Conservation (phyloP, 345 rosid genomes). For the Corymbia maculata region DNA sequence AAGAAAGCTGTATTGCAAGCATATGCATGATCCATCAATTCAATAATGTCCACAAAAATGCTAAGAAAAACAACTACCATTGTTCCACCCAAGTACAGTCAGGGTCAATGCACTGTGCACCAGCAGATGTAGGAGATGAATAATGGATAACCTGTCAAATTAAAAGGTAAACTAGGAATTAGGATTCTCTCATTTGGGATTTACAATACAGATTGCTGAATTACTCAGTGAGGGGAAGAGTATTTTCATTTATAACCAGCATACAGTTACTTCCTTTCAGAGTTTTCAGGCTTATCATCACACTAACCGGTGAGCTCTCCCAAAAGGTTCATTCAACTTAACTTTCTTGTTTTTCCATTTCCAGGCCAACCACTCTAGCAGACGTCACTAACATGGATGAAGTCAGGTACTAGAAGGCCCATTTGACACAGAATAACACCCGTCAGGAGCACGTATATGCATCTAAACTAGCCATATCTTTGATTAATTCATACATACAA, state of each 20-base stretch:
- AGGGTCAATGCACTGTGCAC: slow-evolving; percentile 78
- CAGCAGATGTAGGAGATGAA: slow-evolving; percentile 78
- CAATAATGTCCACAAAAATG: neutral
- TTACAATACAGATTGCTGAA: neutral
- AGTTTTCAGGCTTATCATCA: neutral
- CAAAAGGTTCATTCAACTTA: neutral
- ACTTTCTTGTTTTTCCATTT: neutral
- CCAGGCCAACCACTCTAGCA: neutral
- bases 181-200: neutral
- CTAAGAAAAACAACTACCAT: slow-evolving; percentile 37
- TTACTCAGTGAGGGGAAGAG: neutral
- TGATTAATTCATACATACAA: neutral
- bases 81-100: slow-evolving; percentile 88
- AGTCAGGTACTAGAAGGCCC: neutral
- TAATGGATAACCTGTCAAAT: slow-evolving; percentile 53
- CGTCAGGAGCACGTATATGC: neutral
- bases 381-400: neutral
- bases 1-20: neutral
- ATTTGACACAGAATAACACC: neutral
- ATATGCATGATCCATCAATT: neutral
- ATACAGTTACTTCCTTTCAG: neutral
- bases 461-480: neutral
- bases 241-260: neutral
- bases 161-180: neutral
- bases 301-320: neutral